Conservation (phyloP, 345 rosid genomes). For the Salix brachista region DNA sequence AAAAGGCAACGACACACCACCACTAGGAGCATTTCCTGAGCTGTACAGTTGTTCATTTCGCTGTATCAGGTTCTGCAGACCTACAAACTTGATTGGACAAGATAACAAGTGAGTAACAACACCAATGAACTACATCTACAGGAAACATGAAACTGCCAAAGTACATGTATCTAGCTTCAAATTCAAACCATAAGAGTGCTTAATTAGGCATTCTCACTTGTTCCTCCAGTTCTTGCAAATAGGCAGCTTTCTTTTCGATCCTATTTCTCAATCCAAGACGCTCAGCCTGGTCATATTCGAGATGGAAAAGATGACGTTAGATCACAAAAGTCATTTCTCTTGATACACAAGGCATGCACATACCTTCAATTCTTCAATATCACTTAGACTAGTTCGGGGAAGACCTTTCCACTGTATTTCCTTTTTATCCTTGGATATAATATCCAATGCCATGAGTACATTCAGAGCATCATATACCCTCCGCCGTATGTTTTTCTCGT, state of each 20-base stretch:
- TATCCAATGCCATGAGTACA: constrained; percentile 99
- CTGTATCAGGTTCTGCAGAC: constrained; percentile 78
- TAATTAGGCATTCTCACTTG: constrained; percentile 54
- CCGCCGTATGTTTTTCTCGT: constrained; percentile 94
- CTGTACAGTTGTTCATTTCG: constrained; percentile 78
- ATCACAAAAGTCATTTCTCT: constrained; percentile 17
- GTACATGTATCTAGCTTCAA: constrained; percentile 6
- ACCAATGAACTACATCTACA: constrained; percentile 9
- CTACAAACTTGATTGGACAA: constrained; percentile 53
- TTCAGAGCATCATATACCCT: constrained; percentile 98
- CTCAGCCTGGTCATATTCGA: constrained; percentile 45
- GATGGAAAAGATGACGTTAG: constrained; percentile 16
- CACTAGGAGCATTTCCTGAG: constrained; percentile 75
- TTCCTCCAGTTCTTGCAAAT: constrained; percentile 86
- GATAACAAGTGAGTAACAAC: constrained; percentile 15
- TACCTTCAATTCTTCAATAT: constrained; percentile 95
- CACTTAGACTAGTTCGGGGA: constrained; percentile 87
- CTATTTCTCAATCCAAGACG: constrained; percentile 66
- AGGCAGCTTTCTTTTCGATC: constrained; percentile 85
- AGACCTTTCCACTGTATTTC: constrained; percentile 99
- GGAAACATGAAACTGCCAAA: not conserved
- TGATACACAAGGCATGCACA: constrained; percentile 5
- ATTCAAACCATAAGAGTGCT: constrained; percentile 9
- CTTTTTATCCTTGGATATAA: constrained; percentile 92
- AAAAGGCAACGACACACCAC: constrained; percentile 93